phyloP scores from a whole-genome alignment of 2,329 filamentous ascomycete species.

The Stagonosporopsis cucurbitacearum region DNA sequence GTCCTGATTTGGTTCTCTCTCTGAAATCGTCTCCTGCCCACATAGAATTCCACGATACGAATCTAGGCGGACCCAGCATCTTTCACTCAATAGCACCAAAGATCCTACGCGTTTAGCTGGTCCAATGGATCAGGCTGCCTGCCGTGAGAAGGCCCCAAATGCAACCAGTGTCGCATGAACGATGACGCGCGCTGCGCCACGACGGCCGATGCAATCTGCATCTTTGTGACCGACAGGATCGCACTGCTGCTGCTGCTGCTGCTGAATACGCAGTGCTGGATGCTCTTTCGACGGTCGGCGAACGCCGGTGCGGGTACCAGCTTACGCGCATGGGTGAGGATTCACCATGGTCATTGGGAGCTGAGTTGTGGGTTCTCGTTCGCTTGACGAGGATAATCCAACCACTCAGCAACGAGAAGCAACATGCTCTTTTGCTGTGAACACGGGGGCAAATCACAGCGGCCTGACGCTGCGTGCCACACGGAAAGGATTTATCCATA shows the following conservation, averaged over 20 bases:
- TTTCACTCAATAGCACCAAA: slow-evolving; percentile 7
- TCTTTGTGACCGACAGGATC: not conserved
- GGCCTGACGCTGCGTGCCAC: not conserved
- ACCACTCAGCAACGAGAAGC: slow-evolving; percentile 15
- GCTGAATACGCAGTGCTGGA: slow-evolving; percentile 9
- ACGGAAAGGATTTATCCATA: not conserved
- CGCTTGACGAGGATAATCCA: slow-evolving; percentile 9
- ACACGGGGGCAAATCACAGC: slow-evolving; percentile 6
- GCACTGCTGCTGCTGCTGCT: not conserved
- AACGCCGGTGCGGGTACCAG: slow-evolving; percentile 12
- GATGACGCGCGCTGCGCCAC: slow-evolving; percentile 18
- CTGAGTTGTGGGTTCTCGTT: slow-evolving; percentile 13
- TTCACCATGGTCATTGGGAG: slow-evolving; percentile 12
- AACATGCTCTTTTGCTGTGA: not conserved
- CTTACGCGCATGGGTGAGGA: slow-evolving; percentile 6
- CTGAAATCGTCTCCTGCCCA: not conserved
- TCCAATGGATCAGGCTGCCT: not conserved
- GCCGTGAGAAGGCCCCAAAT: slow-evolving; percentile 14
- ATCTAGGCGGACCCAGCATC: slow-evolving; percentile 2
- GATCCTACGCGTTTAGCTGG: slow-evolving; percentile 24
- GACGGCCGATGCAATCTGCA: slow-evolving; percentile 11
- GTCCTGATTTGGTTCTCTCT: not conserved
- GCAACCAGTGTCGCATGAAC: slow-evolving; percentile 24
- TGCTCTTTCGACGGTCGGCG: slow-evolving; percentile 7
- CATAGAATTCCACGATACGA: not conserved